Percentiles rank a stretch among this genome's conserved stretches.
Conservation (phyloP, 2,329 filamentous ascomycete species). For the Arthrobotrys iridis region DNA sequence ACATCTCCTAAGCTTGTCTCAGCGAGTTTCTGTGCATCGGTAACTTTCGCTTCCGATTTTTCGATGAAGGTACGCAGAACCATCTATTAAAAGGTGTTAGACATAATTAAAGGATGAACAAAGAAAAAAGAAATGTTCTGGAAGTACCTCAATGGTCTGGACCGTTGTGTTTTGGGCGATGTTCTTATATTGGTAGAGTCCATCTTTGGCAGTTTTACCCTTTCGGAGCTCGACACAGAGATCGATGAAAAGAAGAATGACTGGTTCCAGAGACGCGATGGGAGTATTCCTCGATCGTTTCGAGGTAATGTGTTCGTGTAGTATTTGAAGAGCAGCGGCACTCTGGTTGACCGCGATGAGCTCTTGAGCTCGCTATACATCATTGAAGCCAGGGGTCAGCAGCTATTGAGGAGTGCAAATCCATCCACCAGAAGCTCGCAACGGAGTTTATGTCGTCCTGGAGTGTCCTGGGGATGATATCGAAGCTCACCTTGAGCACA, state of each 20-base stretch:
- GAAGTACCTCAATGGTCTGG: constrained; percentile 85
- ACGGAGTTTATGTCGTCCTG: background rate
- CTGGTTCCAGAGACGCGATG: constrained; percentile 93
- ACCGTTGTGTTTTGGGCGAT: constrained; percentile 99
- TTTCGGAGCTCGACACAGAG: constrained; percentile 97
- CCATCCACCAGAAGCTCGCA: constrained; percentile 9
- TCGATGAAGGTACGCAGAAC: constrained; percentile 99
- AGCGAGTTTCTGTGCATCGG: constrained; percentile 92
- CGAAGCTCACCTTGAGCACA: constrained; percentile 78
- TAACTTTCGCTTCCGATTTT: constrained; percentile 94
- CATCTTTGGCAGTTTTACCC: constrained; percentile 98
- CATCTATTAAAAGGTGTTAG: constrained; percentile 66
- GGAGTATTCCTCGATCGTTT: constrained; percentile 96
- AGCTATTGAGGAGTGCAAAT: constrained; percentile 27
- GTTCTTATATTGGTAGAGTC: constrained; percentile 99
- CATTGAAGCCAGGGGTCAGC: constrained; percentile 47
- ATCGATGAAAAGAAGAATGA: constrained; percentile 97
- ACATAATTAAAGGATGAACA: background rate
- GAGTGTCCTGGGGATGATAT: constrained; percentile 1
- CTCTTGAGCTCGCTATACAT: constrained; percentile 82
- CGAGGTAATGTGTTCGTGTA: constrained; percentile 99
- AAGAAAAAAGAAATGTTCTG: background rate
- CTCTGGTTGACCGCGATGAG: constrained; percentile 97
- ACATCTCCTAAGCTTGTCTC: constrained; percentile 87
- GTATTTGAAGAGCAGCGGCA: constrained; percentile 87